Percentiles rank a stretch among this genome's conserved stretches.
Evolutionary conservation across 192 early-diverging fungal species (phyloP).

Genomic region (Kickxella alabastrina): DNA sequence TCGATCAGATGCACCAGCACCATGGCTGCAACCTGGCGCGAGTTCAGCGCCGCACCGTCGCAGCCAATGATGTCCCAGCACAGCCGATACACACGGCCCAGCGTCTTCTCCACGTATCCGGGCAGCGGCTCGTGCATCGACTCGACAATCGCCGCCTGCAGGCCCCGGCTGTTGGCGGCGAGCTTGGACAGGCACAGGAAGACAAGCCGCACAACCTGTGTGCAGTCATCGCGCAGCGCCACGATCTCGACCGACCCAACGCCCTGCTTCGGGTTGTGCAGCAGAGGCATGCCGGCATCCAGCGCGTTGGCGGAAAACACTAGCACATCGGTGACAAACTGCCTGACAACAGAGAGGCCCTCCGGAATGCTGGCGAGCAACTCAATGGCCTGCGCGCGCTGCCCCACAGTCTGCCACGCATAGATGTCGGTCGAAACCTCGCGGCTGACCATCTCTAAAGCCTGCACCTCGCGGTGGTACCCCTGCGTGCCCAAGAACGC

Average conservation of each 20-base stretch:
- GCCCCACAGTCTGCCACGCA: slow-evolving; percentile 13
- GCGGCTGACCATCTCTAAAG: slow-evolving; percentile 2
- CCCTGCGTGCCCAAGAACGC: slow-evolving; percentile 21
- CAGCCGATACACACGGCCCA: slow-evolving; percentile 21
- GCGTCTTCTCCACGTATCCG: slow-evolving; percentile 17
- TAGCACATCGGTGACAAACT: slow-evolving; percentile 29
- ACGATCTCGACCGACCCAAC: slow-evolving; percentile 32
- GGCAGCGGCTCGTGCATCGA: slow-evolving; percentile 29
- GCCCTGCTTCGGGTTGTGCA: slow-evolving; percentile 7
- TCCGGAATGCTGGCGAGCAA: slow-evolving; percentile 26
- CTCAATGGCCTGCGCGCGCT: slow-evolving; percentile 36
- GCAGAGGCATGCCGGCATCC: slow-evolving; percentile 7
- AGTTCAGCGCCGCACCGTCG: slow-evolving; percentile 26
- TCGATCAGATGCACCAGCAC: slow-evolving; percentile 34
- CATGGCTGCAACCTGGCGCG: slow-evolving; percentile 48
- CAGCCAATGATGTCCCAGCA: slow-evolving; percentile 36
- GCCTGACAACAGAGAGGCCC: slow-evolving; percentile 18
- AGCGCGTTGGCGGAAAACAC: slow-evolving; percentile 18
- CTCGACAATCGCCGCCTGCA: slow-evolving; percentile 23
- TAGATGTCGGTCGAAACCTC: slow-evolving; percentile 10
- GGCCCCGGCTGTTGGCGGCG: neutral
- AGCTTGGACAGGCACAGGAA: slow-evolving; percentile 40
- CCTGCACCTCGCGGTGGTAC: slow-evolving; percentile 12
- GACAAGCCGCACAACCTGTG: slow-evolving; percentile 32
- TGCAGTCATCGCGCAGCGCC: slow-evolving; percentile 32